These are phyloP conservation scores for Populus ilicifolia DNA, from an alignment of 345 rosid genomes.

Conservation along the genomic window DNA sequence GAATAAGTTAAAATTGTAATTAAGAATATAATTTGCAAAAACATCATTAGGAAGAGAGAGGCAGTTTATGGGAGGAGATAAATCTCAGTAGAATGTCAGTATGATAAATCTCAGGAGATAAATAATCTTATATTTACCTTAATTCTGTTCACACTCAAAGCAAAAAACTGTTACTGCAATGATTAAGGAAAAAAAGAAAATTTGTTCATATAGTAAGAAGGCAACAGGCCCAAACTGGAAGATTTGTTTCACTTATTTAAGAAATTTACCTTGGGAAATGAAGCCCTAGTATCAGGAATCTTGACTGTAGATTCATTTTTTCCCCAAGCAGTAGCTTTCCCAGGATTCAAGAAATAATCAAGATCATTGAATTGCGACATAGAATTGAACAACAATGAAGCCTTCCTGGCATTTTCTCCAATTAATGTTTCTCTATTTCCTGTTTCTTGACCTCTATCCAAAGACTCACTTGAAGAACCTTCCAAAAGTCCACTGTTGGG, in stretches of 20 bases:
- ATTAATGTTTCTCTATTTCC: slow-evolving; percentile 28
- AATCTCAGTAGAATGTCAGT: background rate
- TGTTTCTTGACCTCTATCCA: slow-evolving; percentile 26
- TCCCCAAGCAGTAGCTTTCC: slow-evolving; percentile 39
- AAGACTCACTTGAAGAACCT: slow-evolving; percentile 28
- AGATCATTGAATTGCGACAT: slow-evolving; percentile 75
- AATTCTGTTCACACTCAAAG: no score
- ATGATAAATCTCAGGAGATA: background rate
- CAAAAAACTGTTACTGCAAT: background rate
- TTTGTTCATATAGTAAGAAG: no score
- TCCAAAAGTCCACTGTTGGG: slow-evolving; percentile 23
- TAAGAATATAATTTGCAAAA: background rate
- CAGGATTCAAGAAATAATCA: slow-evolving; percentile 81
- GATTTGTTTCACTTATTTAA: background rate
- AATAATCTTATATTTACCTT: no score
- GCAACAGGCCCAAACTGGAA: no score
- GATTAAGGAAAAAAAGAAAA: background rate
- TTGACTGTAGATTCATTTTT: slow-evolving; percentile 30
- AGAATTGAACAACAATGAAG: slow-evolving; percentile 50
- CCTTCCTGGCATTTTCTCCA: slow-evolving; percentile 40
- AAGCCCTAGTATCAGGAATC: slow-evolving; percentile 23
- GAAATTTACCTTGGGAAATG: slow-evolving; percentile 27
- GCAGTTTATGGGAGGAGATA: background rate
- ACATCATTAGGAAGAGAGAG: background rate
- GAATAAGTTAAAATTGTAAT: slow-evolving; percentile 1